Base-by-base conservation (phyloP, 1,284 basidiomycete genomes). In the Irpex sp. region DNA sequence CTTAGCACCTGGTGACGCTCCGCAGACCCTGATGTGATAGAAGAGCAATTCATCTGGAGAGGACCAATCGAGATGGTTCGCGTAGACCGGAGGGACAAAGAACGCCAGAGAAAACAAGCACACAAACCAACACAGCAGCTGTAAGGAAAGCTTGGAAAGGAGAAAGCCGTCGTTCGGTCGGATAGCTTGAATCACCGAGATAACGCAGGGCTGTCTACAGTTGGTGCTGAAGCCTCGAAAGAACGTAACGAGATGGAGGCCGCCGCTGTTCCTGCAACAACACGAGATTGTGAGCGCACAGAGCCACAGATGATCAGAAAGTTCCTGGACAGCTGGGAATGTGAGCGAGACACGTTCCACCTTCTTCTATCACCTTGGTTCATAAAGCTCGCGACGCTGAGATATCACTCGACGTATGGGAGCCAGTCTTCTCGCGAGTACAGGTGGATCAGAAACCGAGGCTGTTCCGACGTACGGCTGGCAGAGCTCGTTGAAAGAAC, bases 11-110 rank as follows among this genome's bases (percentile, higher is more conserved):
- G 59, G 61, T 62, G 58, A 64, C 63, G 61, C 57, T 56, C 55
- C 61, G 33, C 59, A 46, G 50, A 61, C 61, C 62, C 61, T 65
- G 65, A 66, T 67, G 65, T 67, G 69, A 69, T 70, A 69, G 68
- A 68, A 26, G 26, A 26, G 26, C 26, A 26, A 26, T 26, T 26
- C 26, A 69, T 63, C 61, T 11, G 64, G 26, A 46, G 47, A 61
- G 37, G 62, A 37, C 47, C 61, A 61, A 66, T 64, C 66, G 60
- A 65, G 60, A 69, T 66, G 50, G 50, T 57, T 36, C 39, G 49
- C 49, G 49, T 13, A 50, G 49, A 21, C 49, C 15, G 49, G 15
- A 50, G 39, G 39, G 15, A 50, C 49, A 21, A 50, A n/a, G 49
- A 50, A 50, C 15, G 49, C 49, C 49, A 50, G 19, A 50, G 49